Conservation (phyloP, 2,329 filamentous ascomycete genomes). For the Aspergillus japonicus region DNA sequence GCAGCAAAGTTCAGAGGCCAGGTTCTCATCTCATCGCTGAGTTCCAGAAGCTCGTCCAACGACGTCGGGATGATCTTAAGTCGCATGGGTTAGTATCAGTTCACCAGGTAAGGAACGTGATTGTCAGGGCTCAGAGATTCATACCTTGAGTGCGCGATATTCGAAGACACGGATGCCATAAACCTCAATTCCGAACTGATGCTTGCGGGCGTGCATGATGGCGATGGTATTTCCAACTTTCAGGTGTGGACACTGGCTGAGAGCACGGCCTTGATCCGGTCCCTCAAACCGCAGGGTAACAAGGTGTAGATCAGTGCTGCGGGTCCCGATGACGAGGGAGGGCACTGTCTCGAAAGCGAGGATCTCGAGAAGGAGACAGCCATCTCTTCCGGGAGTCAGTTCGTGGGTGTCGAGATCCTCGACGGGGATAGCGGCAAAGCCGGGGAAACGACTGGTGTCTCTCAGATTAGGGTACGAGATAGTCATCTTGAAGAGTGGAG, state of each 20-base stretch:
- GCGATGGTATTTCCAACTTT: conserved; percentile 1
- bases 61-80: neutral
- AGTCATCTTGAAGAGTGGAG: neutral
- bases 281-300: neutral
- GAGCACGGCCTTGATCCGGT: neutral
- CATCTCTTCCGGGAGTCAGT: neutral
- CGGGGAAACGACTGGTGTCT: neutral
- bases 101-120: neutral
- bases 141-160: neutral
- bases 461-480: neutral
- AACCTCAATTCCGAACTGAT: neutral
- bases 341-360: neutral
- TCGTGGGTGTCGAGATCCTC: neutral
- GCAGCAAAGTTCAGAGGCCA: conserved; percentile 1
- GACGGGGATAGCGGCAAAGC: neutral
- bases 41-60: neutral
- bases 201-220: neutral
- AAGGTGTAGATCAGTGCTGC: neutral
- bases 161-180: neutral
- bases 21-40: neutral
- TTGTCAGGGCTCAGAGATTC: neutral
- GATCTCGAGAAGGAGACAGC: conserved; percentile 1
- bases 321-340: neutral
- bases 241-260: neutral
- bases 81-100: neutral